Base-by-base conservation (phyloP, 169 alveolate genomes). In the Plasmodium berghei region DNA sequence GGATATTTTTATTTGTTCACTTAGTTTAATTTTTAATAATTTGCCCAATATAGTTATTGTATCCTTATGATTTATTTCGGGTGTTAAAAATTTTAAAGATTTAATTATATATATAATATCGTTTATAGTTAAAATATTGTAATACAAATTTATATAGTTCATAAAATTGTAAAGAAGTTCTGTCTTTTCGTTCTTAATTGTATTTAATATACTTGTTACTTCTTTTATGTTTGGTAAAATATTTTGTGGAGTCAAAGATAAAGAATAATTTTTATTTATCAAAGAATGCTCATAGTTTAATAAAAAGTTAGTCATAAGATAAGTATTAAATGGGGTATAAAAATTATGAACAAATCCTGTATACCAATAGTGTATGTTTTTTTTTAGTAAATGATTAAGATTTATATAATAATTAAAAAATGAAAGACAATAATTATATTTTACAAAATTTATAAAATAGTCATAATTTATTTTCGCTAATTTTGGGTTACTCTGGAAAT, bases 271-370 rank as follows among this genome's bases (percentile, higher is more conserved):
- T 18, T 55, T 26, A n/a, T 56, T 64, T 49, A 10, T 20, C 0
- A 73, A 1, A 24, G 8, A 0, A 6, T 59, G 85, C 12, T 77
- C 77, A 45, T 77, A 64, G 56, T 64, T 49, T 40, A n/a, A 8
- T 26, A 77, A 63, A 77, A 77, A 77, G 9, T 63, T 52, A 34
- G 24, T 24, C 1, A 55, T 26, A 20, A 77, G 66, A 55, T 77
- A 77, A 9, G 89, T 49, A 26, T 77, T 77, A 77, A 77, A 77
- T 9, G 89, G 89, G 20, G 89, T 77, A 55, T 77, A 77, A 77
- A 77, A 58, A 24, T 9, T 18, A 6, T 14, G 66, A 6, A 61
- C 48, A 45, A 77, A 77, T 20, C 52, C 46, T 10, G 6, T 69
- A 34, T 34, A 34, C 42, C 42, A 34, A 8, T 26, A 28, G 20